These are phyloP conservation scores for Metschnikowia drakensbergensis DNA, from an alignment of 805 yeast species.

Conservation along the genomic window DNA sequence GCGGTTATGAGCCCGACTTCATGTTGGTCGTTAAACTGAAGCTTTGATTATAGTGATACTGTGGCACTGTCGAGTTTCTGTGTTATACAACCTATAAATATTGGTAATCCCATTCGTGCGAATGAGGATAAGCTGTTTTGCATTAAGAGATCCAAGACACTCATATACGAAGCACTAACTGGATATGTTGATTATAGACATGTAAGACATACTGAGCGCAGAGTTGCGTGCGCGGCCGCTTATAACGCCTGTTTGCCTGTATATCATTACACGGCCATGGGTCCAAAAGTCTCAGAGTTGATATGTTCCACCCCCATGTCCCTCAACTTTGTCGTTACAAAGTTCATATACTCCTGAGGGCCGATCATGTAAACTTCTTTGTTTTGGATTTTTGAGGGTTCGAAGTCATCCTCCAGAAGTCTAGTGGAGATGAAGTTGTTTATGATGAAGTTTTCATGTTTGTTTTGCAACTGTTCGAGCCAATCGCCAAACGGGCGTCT, in stretches of 20 bases:
- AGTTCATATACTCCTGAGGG: constrained; percentile 31
- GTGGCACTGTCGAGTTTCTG: too few relatives aligned
- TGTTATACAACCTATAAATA: too few relatives aligned
- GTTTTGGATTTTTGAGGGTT: constrained; percentile 14
- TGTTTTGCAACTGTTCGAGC: constrained; percentile 13
- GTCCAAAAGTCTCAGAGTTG: constrained; percentile 33
- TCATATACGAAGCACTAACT: too few relatives aligned
- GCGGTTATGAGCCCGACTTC: background rate
- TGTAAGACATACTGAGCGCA: too few relatives aligned
- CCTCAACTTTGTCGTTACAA: constrained; percentile 22
- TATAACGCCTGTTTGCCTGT: background rate
- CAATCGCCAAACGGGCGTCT: constrained; percentile 25
- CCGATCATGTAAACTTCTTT: constrained; percentile 33
- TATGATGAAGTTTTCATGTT: constrained; percentile 18
- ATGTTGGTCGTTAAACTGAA: background rate
- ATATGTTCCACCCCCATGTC: constrained; percentile 17
- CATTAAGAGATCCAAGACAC: too few relatives aligned
- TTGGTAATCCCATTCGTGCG: too few relatives aligned
- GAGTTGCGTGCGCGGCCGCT: background rate
- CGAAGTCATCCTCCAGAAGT: constrained; percentile 22
- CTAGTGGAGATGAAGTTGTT: constrained; percentile 19
- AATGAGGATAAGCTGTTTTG: too few relatives aligned
- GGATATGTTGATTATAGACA: background rate
- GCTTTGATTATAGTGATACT: too few relatives aligned
- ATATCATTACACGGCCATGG: constrained; percentile 16